Evolutionary conservation across 805 yeast genomes (phyloP), one percentile per base, ranked within the genome.

Genomic region (Lachancea dasiensis): DNA sequence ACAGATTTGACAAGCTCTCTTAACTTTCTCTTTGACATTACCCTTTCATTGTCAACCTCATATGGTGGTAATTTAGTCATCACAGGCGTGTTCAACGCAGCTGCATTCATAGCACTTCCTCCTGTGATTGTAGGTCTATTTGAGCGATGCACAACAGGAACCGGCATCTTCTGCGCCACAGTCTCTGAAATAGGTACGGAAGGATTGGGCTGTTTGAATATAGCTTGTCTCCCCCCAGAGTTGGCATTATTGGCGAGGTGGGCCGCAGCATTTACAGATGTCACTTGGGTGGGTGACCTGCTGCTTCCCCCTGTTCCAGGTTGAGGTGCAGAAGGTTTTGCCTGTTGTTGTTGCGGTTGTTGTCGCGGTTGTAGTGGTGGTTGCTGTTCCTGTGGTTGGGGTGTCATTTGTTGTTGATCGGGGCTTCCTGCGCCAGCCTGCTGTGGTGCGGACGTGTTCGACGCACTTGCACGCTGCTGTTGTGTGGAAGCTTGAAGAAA

Each of bases 1-100:
- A 80, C 84, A 2, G 85, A 77, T 54, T 79, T 77, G 5, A 92
- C 92, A 43, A 92, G 69, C 56, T 92, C 98, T 46, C 84, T 74
- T 48, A 92, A 69, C 58, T 92, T 92, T 36, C 98, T 70, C 60
- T 92, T 92, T 27, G 92, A 81, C 55, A 92, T 67, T 1, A 89
- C 94, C 19, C 96, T 64, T 34, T 83, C 86, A 6, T 85, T 81
- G 45, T 79, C 85, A 48, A 86, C 67, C 51, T 87, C 96, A 55
- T 82, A 85, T 4, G 82, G 77, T 15, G 95, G 96, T 31, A 89
- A 72, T 46, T 78, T 80, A 34, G 77, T 66, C 37, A 79, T 54
- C 0, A 83, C 85, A 1, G 96, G 96, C 2, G 87, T 75, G 11
- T 85, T 77, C 39, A 89, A 61, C 19, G 83, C 70, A 49, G 95